Evolutionary conservation across 1,284 basidiomycete species (phyloP), one percentile per base, ranked within the genome.

Genomic region (Exsudoporus floridanus): DNA sequence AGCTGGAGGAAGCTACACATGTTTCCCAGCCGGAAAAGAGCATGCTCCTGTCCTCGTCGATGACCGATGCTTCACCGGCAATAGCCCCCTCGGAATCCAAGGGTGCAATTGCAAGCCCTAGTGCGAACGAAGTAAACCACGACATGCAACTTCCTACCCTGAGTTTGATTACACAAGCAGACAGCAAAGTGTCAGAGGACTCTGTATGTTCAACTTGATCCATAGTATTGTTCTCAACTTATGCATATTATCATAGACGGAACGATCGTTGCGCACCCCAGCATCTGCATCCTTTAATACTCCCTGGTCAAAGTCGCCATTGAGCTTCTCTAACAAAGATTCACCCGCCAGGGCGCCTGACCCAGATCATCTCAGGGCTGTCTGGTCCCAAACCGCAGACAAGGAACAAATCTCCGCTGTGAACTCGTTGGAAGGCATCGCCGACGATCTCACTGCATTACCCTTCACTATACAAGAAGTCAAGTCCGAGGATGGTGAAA

Each of bases 341-440:
- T 80, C 82, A 7, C 77, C 82, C 21, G 77, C 82, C 47, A 75
- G 86, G 52, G 77, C 76, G 44, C 85, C 87, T 16, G 88, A 90
- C 68, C 84, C 86, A 18, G 89, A 91, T 60, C 86, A 86, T 60
- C 72, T 92, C 49, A 91, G 88, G 68, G 85, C 88, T 30, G 81
- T 92, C 10, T 92, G 90, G 90, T 87, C 86, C n/a, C 84, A 88
- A 63, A 77, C 83, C 9, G 78, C 88, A 2, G 81, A 84, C 60
- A 84, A 86, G 64, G 74, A 81, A 12, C 77, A 78, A 46, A 66
- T 80, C 14, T 81, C 83, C 41, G 73, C 81, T 9, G 75, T 87
- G n/a, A 92, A 92, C 65, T 92, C 89, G 1, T 70, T 92, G 55
- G 82, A 90, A 63, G 83, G 82, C 16, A 90, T 92, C 49, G 82